These are phyloP conservation scores for Albophoma yamanashiensis DNA, from an alignment of 2,329 filamentous ascomycete species.

Conservation along the genomic window DNA sequence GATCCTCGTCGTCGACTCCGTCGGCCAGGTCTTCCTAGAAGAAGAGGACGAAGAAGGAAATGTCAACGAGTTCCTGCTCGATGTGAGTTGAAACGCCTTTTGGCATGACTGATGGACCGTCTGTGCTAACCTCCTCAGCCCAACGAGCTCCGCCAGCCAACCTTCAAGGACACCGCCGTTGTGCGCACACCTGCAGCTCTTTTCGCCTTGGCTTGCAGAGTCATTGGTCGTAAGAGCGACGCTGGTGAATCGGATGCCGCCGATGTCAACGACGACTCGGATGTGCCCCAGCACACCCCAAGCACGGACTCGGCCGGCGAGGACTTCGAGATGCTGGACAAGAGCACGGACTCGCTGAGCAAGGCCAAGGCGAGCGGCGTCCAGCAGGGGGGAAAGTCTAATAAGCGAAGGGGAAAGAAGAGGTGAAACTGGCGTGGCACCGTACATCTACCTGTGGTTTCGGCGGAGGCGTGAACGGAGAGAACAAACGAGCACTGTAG, in stretches of 20 bases:
- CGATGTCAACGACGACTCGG: conserved; percentile 34
- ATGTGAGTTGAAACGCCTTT: conserved; percentile 48
- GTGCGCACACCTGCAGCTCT: conserved; percentile 67
- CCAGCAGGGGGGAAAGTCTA: conserved; percentile 33
- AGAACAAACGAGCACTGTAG: not conserved
- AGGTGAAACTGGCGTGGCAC: not conserved
- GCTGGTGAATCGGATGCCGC: conserved; percentile 26
- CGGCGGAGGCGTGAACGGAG: not conserved
- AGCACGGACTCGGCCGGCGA: conserved; percentile 47
- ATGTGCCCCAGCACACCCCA: conserved; percentile 38
- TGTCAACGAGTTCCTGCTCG: conserved; percentile 72
- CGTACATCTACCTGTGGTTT: not conserved
- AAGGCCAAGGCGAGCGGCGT: conserved; percentile 40
- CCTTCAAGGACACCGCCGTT: conserved; percentile 72
- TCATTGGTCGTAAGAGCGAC: conserved; percentile 28
- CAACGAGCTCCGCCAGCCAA: conserved; percentile 68
- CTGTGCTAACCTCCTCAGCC: conserved; percentile 36
- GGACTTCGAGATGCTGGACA: conserved; percentile 54
- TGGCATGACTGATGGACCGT: not conserved
- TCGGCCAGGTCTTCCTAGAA: conserved; percentile 91
- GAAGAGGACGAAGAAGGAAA: conserved; percentile 82
- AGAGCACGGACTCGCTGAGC: conserved; percentile 44
- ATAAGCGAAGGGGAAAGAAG: conserved; percentile 39
- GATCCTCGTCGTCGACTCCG: conserved; percentile 80
- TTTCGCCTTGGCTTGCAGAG: conserved; percentile 39